A percentile compares a stretch with the other conserved stretches of the same genome.
Evolutionary conservation across 2,329 filamentous ascomycete genomes (phyloP).

Genomic region (Leptographium lundbergii): DNA sequence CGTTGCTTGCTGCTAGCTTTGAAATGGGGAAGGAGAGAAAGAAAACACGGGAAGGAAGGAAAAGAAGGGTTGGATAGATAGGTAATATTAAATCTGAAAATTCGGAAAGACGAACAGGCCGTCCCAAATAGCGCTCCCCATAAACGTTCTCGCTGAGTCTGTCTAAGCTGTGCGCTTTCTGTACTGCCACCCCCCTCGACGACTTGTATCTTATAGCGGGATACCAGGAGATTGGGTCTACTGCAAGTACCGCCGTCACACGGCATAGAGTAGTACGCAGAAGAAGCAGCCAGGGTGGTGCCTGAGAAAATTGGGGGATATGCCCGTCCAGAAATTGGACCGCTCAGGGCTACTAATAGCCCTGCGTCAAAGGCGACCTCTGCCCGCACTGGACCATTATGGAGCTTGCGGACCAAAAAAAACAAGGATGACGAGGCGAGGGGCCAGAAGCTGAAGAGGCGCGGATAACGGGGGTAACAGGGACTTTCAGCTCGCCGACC

Average conservation of each 20-base stretch:
- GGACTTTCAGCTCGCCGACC: neutral
- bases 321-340: neutral
- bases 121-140: neutral
- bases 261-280: neutral
- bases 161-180: neutral
- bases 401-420: neutral
- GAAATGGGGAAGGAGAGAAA: neutral
- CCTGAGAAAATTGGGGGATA: neutral
- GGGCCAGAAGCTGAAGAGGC: neutral
- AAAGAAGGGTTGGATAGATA: neutral
- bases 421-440: neutral
- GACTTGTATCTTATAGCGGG: neutral
- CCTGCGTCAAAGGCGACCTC: neutral
- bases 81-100: neutral
- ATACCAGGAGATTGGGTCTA: conserved; percentile 1
- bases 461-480: neutral
- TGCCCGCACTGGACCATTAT: neutral
- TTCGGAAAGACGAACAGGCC: neutral
- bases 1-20: neutral
- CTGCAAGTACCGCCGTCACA: neutral
- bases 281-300: neutral
- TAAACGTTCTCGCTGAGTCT: neutral
- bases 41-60: neutral
- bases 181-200: neutral
- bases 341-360: neutral